phyloP scores from a whole-genome alignment of 345 rosid genomes.

The Eucalyptus cloeziana region DNA sequence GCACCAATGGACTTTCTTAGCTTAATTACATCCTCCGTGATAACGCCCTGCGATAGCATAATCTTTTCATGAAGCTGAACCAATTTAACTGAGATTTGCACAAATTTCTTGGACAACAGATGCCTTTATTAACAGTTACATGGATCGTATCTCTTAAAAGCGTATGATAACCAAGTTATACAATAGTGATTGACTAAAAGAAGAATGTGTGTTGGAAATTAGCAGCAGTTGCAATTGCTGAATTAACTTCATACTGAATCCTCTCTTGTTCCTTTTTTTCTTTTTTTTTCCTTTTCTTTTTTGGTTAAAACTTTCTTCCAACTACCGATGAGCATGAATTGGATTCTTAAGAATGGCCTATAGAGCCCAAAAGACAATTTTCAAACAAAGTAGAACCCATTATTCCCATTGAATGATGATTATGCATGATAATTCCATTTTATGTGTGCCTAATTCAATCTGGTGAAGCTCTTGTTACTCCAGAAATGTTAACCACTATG shows the following conservation, averaged over 20 bases:
- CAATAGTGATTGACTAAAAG: neutral
- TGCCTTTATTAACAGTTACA: neutral
- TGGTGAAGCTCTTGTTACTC: neutral
- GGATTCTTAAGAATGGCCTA: neutral
- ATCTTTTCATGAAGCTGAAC: neutral
- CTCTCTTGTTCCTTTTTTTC: neutral
- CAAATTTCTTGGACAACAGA: neutral
- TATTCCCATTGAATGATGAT: neutral
- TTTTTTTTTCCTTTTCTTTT: neutral
- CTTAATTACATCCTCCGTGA: slow-evolving; percentile 81
- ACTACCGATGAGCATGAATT: neutral
- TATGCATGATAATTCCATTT: neutral
- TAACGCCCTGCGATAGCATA: slow-evolving; percentile 58
- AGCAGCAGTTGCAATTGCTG: neutral
- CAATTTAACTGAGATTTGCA: neutral
- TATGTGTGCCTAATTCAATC: neutral
- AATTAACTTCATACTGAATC: neutral
- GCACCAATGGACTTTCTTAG: slow-evolving; percentile 85
- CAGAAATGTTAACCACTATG: neutral
- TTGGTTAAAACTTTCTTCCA: neutral
- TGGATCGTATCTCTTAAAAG: neutral
- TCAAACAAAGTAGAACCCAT: neutral
- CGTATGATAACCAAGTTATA: neutral
- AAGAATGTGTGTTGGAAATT: neutral
- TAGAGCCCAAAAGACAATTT: neutral